These are phyloP conservation scores for Talaromyces sp. DNA, from an alignment of 2,329 filamentous ascomycete species.

Conservation along the genomic window DNA sequence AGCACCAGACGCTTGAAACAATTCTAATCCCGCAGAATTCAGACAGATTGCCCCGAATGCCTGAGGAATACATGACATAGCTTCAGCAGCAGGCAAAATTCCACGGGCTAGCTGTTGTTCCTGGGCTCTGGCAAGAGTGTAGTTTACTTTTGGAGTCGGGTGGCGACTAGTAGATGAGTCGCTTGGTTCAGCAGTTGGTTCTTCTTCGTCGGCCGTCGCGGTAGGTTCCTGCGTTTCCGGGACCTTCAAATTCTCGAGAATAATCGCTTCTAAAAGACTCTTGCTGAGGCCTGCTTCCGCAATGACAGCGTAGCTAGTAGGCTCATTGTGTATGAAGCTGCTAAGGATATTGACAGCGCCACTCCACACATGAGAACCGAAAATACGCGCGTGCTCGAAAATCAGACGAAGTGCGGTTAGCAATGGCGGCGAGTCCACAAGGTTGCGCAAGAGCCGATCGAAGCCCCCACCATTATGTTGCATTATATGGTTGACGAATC, in stretches of 20 bases:
- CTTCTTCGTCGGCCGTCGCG: slow-evolving; percentile 29
- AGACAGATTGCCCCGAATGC: slow-evolving; percentile 92
- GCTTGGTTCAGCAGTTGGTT: slow-evolving; percentile 30
- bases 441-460: slow-evolving; percentile 81
- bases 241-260: slow-evolving; percentile 35
- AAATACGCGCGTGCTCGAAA: slow-evolving; percentile 70
- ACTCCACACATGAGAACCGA: slow-evolving; percentile 93
- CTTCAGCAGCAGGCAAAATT: slow-evolving; percentile 81
- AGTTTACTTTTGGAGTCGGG: slow-evolving; percentile 16
- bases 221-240: slow-evolving; percentile 25
- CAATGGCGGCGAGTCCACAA: slow-evolving; percentile 87
- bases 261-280: slow-evolving; percentile 78
- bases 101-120: slow-evolving; percentile 52
- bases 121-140: slow-evolving; percentile 24
- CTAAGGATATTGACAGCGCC: slow-evolving; percentile 86
- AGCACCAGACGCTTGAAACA: slow-evolving; percentile 77
- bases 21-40: slow-evolving; percentile 77
- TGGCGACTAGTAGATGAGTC: slow-evolving; percentile 24
- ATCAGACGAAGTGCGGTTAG: slow-evolving; percentile 73
- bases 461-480: slow-evolving; percentile 74
- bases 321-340: slow-evolving; percentile 97
- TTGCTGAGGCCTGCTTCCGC: slow-evolving; percentile 88
- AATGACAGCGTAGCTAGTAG: slow-evolving; percentile 93
- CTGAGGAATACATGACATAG: slow-evolving; percentile 77
- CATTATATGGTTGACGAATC: slow-evolving; percentile 96